phyloP scores from a whole-genome alignment of 345 rosid genomes.

The Balakata baccata region DNA sequence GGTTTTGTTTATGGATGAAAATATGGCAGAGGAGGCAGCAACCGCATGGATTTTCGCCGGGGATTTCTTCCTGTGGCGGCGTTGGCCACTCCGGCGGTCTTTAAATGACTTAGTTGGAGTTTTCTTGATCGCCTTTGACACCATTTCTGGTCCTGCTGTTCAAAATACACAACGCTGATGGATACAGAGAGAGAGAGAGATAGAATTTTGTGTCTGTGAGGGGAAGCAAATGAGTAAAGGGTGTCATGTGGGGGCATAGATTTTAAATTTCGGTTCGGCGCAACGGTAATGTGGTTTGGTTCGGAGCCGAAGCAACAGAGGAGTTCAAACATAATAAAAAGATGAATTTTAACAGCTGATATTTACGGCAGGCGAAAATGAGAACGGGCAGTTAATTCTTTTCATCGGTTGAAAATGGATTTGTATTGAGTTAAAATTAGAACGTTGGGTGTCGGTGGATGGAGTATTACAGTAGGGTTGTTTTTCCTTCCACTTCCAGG shows the following conservation, averaged over 20 bases:
- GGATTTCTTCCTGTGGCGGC: slow-evolving; percentile 37
- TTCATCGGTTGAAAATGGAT: no score
- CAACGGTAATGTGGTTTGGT: slow-evolving; percentile 61
- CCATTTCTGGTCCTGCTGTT: slow-evolving; percentile 39
- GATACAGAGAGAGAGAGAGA: slow-evolving; percentile 9
- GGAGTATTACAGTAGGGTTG: background rate
- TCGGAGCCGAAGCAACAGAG: slow-evolving; percentile 48
- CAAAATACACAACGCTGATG: background rate
- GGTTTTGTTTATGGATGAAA: slow-evolving; percentile 63
- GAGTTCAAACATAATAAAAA: background rate
- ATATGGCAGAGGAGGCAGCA: slow-evolving; percentile 37
- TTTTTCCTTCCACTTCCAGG: background rate
- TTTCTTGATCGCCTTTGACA: slow-evolving; percentile 44
- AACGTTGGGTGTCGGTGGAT: background rate
- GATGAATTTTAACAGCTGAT: no score
- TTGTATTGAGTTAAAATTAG: background rate
- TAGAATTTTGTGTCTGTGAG: slow-evolving; percentile 11
- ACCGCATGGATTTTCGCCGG: slow-evolving; percentile 23
- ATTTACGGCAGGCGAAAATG: no score
- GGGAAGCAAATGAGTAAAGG: background rate
- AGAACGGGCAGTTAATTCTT: no score
- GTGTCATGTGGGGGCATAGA: background rate
- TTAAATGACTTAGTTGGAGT: slow-evolving; percentile 47
- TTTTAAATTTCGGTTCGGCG: slow-evolving; percentile 58
- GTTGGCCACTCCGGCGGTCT: slow-evolving; percentile 34